Evolutionary conservation across 805 yeast genomes (phyloP).

Genomic region (Hagleromyces aurorensis): DNA sequence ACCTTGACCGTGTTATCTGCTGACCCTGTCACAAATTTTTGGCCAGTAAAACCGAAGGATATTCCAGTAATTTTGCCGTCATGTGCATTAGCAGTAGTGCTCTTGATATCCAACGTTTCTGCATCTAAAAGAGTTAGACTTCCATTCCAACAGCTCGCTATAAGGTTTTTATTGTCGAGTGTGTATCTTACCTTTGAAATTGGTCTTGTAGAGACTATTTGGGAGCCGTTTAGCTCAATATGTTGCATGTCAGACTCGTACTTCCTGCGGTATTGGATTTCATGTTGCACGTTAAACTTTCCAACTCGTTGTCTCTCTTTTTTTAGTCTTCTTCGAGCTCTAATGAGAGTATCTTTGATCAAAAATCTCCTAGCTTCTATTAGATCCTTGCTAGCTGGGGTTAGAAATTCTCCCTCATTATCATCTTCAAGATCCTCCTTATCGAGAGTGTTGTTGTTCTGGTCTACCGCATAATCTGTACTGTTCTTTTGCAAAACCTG

Average conservation of each 20-base stretch:
- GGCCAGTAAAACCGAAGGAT: slow-evolving; percentile 47
- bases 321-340: slow-evolving; percentile 38
- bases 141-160: slow-evolving; percentile 85
- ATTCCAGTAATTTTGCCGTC: slow-evolving; percentile 63
- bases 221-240: slow-evolving; percentile 54
- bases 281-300: slow-evolving; percentile 34
- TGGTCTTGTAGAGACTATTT: slow-evolving; percentile 62
- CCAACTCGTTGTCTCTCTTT: slow-evolving; percentile 28
- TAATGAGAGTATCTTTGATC: slow-evolving; percentile 42
- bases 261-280: slow-evolving; percentile 40
- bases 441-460: slow-evolving; percentile 16
- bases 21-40: slow-evolving; percentile 37
- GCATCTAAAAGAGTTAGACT: slow-evolving; percentile 43
- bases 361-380: slow-evolving; percentile 44
- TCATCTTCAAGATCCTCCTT: slow-evolving; percentile 37
- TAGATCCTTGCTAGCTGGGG: slow-evolving; percentile 61
- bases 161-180: slow-evolving; percentile 34
- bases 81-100: slow-evolving; percentile 24
- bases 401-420: slow-evolving; percentile 74
- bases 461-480: slow-evolving; percentile 4
- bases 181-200: slow-evolving; percentile 50
- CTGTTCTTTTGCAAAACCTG: slow-evolving; percentile 22
- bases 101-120: slow-evolving; percentile 30
- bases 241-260: slow-evolving; percentile 30
- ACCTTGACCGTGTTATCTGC: slow-evolving; percentile 37